phyloP scores from a whole-genome alignment of 495 filamentous ascomycete genomes.

The Penicillium angulare region DNA sequence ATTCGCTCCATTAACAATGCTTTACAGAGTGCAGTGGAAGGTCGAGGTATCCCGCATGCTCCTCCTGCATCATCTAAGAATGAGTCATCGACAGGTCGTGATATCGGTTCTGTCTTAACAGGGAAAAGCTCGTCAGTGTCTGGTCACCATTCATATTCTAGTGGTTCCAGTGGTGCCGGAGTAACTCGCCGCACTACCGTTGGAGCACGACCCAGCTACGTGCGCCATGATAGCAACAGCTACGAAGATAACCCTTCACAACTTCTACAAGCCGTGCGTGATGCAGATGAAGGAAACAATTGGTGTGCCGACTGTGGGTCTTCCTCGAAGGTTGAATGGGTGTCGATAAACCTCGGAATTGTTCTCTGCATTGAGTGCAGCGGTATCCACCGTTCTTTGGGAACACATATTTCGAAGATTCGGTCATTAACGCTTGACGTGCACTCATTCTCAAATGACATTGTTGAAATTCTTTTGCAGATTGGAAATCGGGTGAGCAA shows the following conservation, averaged over 20 bases:
- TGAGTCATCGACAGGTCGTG: slow-evolving; percentile 62
- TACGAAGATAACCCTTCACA: slow-evolving; percentile 82
- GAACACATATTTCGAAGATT: slow-evolving; percentile 97
- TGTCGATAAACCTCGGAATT: slow-evolving; percentile 95
- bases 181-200: slow-evolving; percentile 85
- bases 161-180: slow-evolving; percentile 37
- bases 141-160: slow-evolving; percentile 55
- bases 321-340: slow-evolving; percentile 92
- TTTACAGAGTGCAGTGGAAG: slow-evolving; percentile 91
- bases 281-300: slow-evolving; percentile 88
- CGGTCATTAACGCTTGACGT: slow-evolving; percentile 94
- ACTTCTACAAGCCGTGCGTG: slow-evolving; percentile 81
- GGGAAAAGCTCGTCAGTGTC: slow-evolving; percentile 85
- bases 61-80: slow-evolving; percentile 39
- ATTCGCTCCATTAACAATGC: slow-evolving; percentile 97
- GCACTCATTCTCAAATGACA: slow-evolving; percentile 91
- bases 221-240: slow-evolving; percentile 61
- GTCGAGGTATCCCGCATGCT: slow-evolving; percentile 55
- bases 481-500: slow-evolving; percentile 94
- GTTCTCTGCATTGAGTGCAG: slow-evolving; percentile 98
- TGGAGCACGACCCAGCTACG: slow-evolving; percentile 76
- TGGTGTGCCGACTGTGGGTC: slow-evolving; percentile 96
- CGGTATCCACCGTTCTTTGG: slow-evolving; percentile 93
- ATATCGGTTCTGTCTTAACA: slow-evolving; percentile 87
- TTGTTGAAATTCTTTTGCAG: slow-evolving; percentile 88